phyloP scores from a whole-genome alignment of 345 rosid genomes.

The Brassica carinata region DNA sequence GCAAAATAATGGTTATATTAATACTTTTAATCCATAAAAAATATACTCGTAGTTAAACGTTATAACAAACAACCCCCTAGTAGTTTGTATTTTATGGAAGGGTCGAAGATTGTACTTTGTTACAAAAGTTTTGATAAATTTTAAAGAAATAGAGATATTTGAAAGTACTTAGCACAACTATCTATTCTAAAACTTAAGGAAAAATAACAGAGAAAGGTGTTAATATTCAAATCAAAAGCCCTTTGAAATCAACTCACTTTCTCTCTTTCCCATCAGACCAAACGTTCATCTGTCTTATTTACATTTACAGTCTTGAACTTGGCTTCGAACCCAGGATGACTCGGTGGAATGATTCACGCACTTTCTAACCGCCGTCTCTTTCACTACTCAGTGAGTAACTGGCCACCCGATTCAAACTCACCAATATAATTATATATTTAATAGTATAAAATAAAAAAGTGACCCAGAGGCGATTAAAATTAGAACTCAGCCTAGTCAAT shows the following conservation, averaged over 20 bases:
- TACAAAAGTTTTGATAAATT: too few relatives aligned
- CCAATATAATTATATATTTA: background rate
- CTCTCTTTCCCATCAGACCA: background rate
- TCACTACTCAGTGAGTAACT: conserved; percentile 27
- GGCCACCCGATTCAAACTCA: background rate
- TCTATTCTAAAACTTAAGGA: too few relatives aligned
- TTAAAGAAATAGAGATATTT: background rate
- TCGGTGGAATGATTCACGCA: conserved; percentile 54
- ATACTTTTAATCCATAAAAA: background rate
- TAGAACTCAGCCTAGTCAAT: conserved; percentile 1
- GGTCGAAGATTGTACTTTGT: too few relatives aligned
- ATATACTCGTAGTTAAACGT: too few relatives aligned
- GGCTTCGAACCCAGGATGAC: conserved; percentile 67
- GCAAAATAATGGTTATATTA: background rate
- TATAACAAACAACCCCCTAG: too few relatives aligned
- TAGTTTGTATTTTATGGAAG: too few relatives aligned
- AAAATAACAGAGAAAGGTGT: background rate
- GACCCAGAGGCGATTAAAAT: conserved; percentile 15
- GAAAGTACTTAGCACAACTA: background rate
- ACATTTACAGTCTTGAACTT: conserved; percentile 37
- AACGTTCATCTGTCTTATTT: conserved; percentile 18
- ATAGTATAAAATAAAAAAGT: background rate
- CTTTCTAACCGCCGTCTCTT: conserved; percentile 61
- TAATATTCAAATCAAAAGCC: conserved; percentile 10
- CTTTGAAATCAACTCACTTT: background rate